Evolutionary conservation across 768 basidiomycete species (phyloP).

Genomic region (Candolleomyces aberdarensis): DNA sequence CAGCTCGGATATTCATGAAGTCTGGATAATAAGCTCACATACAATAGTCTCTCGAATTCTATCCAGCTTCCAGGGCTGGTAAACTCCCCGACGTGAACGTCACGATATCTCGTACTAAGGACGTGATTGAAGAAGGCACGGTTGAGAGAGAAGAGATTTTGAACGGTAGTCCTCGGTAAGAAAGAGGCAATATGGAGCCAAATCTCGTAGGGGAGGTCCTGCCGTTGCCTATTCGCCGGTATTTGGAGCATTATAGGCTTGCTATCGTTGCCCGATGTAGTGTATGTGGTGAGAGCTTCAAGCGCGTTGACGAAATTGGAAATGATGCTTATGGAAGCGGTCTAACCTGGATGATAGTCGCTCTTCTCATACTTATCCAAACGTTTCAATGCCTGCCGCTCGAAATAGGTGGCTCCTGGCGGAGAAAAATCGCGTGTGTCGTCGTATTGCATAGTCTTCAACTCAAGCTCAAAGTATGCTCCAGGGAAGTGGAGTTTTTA

Average conservation of each 20-base stretch:
- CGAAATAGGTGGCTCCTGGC: no score
- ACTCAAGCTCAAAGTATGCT: constrained; percentile 54
- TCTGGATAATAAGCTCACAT: not conserved
- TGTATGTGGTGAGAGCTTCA: no score
- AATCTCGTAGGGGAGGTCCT: not conserved
- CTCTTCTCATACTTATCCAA: no score
- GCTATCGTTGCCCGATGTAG: no score
- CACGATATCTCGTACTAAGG: not conserved
- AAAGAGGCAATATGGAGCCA: not conserved
- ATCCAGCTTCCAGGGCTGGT: not conserved
- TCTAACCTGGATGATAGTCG: no score
- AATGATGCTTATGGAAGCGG: no score
- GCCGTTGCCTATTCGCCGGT: no score
- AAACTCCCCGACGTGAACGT: not conserved
- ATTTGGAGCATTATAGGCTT: no score
- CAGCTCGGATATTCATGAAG: not conserved
- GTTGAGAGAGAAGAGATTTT: not conserved
- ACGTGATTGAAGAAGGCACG: not conserved
- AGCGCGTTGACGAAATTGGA: no score
- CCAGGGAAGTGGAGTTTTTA: constrained; percentile 82
- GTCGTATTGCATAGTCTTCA: no score
- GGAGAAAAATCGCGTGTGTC: no score
- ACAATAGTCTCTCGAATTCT: not conserved
- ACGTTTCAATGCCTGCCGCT: no score
- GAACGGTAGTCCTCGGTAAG: not conserved